phyloP scores from a whole-genome alignment of 139 green algal genomes.

The Cymbomonas tetramitiformis region DNA sequence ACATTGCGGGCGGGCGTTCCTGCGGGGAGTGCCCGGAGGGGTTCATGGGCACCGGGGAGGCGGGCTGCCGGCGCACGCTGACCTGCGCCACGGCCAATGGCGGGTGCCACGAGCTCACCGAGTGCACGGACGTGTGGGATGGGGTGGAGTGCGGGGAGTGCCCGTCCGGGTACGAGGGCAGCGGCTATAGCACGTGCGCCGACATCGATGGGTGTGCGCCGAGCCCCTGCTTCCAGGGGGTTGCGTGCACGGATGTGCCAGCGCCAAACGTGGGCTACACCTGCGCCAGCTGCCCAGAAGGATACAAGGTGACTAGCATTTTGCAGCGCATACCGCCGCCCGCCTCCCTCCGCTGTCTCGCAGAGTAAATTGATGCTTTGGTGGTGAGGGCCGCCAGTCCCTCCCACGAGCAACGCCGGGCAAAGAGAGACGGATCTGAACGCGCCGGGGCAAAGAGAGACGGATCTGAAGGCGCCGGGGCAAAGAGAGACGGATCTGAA shows the following conservation, averaged over 20 bases:
- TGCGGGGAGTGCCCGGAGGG: slow-evolving; percentile 5
- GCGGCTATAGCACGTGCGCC: not conserved
- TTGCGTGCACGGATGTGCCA: not conserved
- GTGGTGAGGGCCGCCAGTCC: no score
- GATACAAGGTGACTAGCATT: not conserved
- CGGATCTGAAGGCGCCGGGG: no score
- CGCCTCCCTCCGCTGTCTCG: no score
- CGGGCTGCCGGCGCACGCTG: not conserved
- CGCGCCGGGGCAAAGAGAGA: no score
- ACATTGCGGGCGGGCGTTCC: not conserved
- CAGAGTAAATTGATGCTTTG: no score
- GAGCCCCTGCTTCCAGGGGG: slow-evolving; percentile 1
- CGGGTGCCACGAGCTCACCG: slow-evolving; percentile 1
- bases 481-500: no score
- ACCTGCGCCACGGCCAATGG: not conserved
- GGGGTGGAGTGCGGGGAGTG: not conserved
- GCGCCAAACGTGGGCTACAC: not conserved
- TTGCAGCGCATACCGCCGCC: no score
- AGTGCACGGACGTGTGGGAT: not conserved
- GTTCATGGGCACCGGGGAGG: slow-evolving; percentile 1
- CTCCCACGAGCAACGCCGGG: no score
- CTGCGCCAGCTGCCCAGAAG: slow-evolving; percentile 4
- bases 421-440: no score
- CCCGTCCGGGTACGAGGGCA: not conserved
- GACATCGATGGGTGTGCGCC: slow-evolving; percentile 2